Base-by-base conservation (phyloP, 805 yeast species). In the Sungouiozyma ichnusensis region DNA sequence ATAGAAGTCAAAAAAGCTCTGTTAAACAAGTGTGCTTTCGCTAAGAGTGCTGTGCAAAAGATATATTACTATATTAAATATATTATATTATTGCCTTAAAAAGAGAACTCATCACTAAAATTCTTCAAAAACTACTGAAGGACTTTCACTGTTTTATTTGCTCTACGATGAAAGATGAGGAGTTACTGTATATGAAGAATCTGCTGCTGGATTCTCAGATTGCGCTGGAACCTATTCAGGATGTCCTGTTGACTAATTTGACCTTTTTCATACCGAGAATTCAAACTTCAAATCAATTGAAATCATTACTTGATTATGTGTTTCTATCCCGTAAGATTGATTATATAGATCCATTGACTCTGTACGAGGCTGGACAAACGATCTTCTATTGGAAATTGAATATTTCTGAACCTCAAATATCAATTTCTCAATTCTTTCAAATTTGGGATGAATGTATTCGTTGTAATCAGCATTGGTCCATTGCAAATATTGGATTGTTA, bases 401-500 rank as follows among this genome's bases (percentile, higher is more conserved):
- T 31, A 56, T 60, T 3, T 59, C 64, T 14, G 65, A 59, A 37
- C 65, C 65, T 1, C 38, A 39, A 1, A 33, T 60, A 7, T 27
- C 51, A 5, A 16, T 56, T 14, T 32, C 47, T 9, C 44, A 47
- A 6, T 60, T 60, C 38, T 56, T 44, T 41, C n/a, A 32, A 14
- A 38, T 50, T 1, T 56, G 62, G 63, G 44, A 55, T 40, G 13
- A 34, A 1, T 42, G 44, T 13, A 42, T 58, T 31, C 34, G 7
- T 1, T 31, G 16, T 4, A 51, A 55, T 33, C 38, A 39, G 7
- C 33, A 42, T 16, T 58, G 63, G 62, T 44, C 53, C 7, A 17
- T 51, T 2, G 36, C 44, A 1, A 52, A 53, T 27, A 31, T 58
- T 9, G 46, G 60, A 2, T 39, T 56, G 14, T 34, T 58, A 2